phyloP scores from a whole-genome alignment of 2,329 filamentous ascomycete genomes.

The Podosphaera xanthii region DNA sequence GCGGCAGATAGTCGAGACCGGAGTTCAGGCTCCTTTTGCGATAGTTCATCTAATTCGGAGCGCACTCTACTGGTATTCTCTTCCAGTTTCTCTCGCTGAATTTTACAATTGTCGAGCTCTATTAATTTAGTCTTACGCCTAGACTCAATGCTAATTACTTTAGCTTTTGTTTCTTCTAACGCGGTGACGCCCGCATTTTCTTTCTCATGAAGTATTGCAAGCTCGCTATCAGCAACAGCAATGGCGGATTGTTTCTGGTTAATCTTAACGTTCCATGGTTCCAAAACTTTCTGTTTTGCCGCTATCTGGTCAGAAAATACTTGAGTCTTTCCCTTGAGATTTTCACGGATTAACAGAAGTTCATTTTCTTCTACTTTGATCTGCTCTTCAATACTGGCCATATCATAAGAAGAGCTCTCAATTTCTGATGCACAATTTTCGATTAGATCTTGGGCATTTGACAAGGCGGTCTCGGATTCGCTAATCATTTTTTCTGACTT shows the following conservation, averaged over 20 bases:
- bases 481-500: conserved; percentile 79
- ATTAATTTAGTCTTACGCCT: conserved; percentile 44
- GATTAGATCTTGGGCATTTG: conserved; percentile 55
- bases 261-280: conserved; percentile 93
- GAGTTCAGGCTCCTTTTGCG: conserved; percentile 57
- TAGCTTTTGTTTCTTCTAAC: conserved; percentile 60
- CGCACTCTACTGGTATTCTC: conserved; percentile 52
- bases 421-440: conserved; percentile 62
- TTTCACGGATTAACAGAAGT: conserved; percentile 61
- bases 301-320: conserved; percentile 83
- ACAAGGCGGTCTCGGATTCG: conserved; percentile 49
- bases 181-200: conserved; percentile 70
- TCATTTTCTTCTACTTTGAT: conserved; percentile 64
- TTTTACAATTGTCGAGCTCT: conserved; percentile 56
- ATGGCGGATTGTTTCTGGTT: conserved; percentile 89
- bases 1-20: conserved; percentile 70
- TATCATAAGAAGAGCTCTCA: conserved; percentile 50
- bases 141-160: conserved; percentile 51
- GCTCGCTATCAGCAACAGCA: conserved; percentile 81
- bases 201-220: conserved; percentile 75
- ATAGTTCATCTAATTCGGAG: conserved; percentile 48
- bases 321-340: conserved; percentile 86
- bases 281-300: conserved; percentile 74
- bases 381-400: conserved; percentile 49
- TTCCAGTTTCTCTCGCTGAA: conserved; percentile 47